Evolutionary conservation across 495 filamentous ascomycete genomes (phyloP).

Genomic region (Penicillium verhagenii): DNA sequence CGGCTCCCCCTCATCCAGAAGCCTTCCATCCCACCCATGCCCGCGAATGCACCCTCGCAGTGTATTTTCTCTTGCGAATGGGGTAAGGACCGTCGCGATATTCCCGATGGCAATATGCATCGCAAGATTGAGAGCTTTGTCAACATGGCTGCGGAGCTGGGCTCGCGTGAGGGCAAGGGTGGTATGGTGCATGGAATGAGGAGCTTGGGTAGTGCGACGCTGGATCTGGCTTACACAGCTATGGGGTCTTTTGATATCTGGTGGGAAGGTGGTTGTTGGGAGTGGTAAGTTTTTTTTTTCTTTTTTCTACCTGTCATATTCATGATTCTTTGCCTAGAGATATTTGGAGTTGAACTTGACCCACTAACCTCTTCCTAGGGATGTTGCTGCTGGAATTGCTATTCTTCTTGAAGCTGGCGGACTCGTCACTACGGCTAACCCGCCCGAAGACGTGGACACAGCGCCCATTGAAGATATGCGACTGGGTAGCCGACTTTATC

Average conservation of each 20-base stretch:
- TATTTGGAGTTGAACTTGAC: not conserved
- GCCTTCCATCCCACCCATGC: conserved; percentile 56
- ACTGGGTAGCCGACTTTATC: conserved; percentile 62
- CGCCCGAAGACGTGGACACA: conserved; percentile 52
- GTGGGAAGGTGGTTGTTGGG: conserved; percentile 62
- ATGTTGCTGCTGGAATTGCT: conserved; percentile 57
- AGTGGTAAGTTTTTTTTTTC: conserved; percentile 40
- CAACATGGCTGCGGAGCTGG: conserved; percentile 65
- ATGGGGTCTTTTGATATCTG: conserved; percentile 59
- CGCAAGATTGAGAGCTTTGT: conserved; percentile 68
- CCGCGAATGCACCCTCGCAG: conserved; percentile 58
- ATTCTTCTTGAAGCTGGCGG: conserved; percentile 61
- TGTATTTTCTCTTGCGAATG: conserved; percentile 70
- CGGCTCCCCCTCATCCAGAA: conserved; percentile 56
- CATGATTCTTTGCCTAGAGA: too few relatives aligned
- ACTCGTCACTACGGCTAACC: conserved; percentile 64
- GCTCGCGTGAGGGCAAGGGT: conserved; percentile 57
- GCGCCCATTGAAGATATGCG: conserved; percentile 55
- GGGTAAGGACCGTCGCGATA: conserved; percentile 68
- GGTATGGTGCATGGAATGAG: conserved; percentile 60
- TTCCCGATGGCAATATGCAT: conserved; percentile 58
- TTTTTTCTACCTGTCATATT: too few relatives aligned
- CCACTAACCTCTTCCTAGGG: conserved; percentile 29
- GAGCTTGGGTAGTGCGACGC: conserved; percentile 60
- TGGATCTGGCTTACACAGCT: conserved; percentile 56